Evolutionary conservation across 1,139 yeast species (phyloP), one percentile per base, ranked within the genome.

Genomic region (Hyphopichia wangnamkhiaoensis): DNA sequence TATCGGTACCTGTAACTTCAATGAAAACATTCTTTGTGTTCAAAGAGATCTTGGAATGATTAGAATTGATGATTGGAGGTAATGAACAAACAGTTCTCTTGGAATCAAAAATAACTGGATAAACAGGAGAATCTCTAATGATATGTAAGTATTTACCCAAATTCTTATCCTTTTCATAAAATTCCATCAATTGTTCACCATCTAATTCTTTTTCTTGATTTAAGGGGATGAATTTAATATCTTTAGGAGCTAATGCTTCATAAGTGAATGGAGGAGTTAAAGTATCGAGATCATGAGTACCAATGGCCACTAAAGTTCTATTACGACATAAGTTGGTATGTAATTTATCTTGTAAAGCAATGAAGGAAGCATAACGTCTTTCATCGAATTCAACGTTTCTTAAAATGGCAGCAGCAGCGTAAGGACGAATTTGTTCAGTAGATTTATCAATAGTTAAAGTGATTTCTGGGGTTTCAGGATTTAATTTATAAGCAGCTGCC

Each of bases 21-120:
- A 94, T 82, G 67, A 93, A 89, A 45, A 94, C 87, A 56, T 94
- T 90, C 54, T 72, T 82, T 45, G 98, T 91, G 46, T 88, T 76
- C 49, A 90, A 66, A 24, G 94, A 75, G 54, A 94, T 89, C 69
- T 94, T 94, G 41, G 96, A 85, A 58, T 77, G 88, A 58, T 94
- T 84, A 28, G 96, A 85, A 71, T 94, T 94, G 71, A 94, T 94
- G 59, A 94, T 86, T 48, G 99, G 99, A 37, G 99, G 99, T 71
- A 94, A 67, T 10, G 98, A 91, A 54, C 95, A 84, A 41, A 94
- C 95, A 12, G 79, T 76, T 58, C 85, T 78, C 37, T 82, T 75
- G 39, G 84, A 68, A 65, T 93, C 98, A 53, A 83, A 76, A 57
- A 93, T 87, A 33, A 90, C 90, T 21, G 98, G 99, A 65, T 79